These are phyloP conservation scores for Mucor saturninus DNA, from an alignment of 371 early-diverging fungal species.

Conservation along the genomic window DNA sequence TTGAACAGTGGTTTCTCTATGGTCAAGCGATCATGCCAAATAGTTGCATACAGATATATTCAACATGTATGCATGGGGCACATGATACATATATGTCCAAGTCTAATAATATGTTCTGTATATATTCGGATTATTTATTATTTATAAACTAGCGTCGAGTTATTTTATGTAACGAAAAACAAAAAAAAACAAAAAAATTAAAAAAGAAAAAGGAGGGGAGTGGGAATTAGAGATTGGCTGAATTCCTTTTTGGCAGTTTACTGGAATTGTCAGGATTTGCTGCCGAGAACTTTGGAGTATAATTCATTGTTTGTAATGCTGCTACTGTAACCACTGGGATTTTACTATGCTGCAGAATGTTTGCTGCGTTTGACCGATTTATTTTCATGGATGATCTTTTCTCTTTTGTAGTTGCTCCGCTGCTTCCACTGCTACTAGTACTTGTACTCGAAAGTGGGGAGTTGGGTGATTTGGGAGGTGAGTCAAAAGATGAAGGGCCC, in stretches of 20 bases:
- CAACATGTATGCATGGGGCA: too few species aligned
- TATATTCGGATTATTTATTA: too few species aligned
- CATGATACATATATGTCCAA: too few species aligned
- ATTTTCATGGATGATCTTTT: not conserved
- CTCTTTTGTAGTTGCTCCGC: not conserved
- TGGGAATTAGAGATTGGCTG: not conserved
- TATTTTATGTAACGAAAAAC: too few species aligned
- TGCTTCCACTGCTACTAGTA: conserved; percentile 4
- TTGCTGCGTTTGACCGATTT: not conserved
- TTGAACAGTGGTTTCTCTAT: too few species aligned
- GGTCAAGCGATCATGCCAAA: too few species aligned
- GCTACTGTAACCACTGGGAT: not conserved
- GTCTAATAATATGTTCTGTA: too few species aligned
- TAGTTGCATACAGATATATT: too few species aligned
- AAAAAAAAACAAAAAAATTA: not conserved
- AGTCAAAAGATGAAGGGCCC: conserved; percentile 7
- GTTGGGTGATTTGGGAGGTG: not conserved
- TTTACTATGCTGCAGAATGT: not conserved
- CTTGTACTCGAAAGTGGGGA: conserved; percentile 3
- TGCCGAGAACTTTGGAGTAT: not conserved
- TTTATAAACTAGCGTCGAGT: too few species aligned
- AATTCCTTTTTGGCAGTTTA: not conserved
- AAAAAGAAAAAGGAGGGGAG: not conserved
- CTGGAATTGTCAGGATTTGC: not conserved
- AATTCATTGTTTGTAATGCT: not conserved